Conservation (phyloP, 108 stramenopile genomes). For the Pseudonitzschia delicatissima region DNA sequence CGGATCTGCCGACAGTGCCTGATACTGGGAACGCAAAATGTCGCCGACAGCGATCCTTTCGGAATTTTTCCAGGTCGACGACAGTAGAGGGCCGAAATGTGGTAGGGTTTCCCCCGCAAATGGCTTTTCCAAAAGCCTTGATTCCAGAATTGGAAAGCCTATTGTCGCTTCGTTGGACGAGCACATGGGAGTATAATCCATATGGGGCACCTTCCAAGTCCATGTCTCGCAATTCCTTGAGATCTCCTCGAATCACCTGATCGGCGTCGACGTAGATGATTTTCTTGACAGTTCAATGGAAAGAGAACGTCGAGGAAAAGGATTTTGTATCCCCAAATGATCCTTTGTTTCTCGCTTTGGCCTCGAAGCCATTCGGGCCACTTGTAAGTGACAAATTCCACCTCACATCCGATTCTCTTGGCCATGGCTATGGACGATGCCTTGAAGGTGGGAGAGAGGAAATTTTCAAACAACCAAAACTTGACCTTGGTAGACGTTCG, state of each 20-base stretch:
- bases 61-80: conserved; percentile 93
- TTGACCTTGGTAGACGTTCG: conserved; percentile 91
- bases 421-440: conserved; percentile 78
- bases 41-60: conserved; percentile 90
- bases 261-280: conserved; percentile 97
- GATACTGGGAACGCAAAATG: conserved; percentile 90
- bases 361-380: conserved; percentile 99
- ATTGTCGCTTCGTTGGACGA: conserved; percentile 87
- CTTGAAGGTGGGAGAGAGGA: conserved; percentile 94
- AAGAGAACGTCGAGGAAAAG: conserved; percentile 99
- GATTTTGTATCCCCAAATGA: conserved; percentile 99
- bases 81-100: conserved; percentile 99
- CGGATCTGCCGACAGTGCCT: conserved; percentile 92
- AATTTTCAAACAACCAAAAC: conserved; percentile 99
- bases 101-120: conserved; percentile 87
- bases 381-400: conserved; percentile 93
- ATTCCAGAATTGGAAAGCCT: conserved; percentile 95
- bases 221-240: conserved; percentile 97
- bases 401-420: conserved; percentile 81
- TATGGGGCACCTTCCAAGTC: conserved; percentile 86
- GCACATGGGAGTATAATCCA: conserved; percentile 98
- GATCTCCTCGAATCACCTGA: conserved; percentile 96
- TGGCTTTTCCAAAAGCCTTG: conserved; percentile 92
- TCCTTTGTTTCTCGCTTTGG: conserved; percentile 97
- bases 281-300: conserved; percentile 93